phyloP scores from a whole-genome alignment of 768 basidiomycete species.

The Kwoniella mangroviensis region DNA sequence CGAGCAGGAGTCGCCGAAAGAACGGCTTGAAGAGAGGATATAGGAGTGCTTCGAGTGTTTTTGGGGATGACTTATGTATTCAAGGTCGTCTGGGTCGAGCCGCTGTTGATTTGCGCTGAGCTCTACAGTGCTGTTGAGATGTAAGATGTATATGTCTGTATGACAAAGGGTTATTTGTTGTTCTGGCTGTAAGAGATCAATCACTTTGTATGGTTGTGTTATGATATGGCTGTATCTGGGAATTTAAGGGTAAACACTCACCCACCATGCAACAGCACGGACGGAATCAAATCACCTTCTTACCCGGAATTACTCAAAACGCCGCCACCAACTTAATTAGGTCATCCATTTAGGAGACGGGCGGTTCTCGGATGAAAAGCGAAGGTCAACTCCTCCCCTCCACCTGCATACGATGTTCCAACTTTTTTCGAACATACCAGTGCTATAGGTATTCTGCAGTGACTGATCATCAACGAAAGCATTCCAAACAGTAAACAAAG shows the following conservation, averaged over 20 bases:
- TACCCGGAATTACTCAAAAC: constrained; percentile 16
- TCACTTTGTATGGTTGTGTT: background rate
- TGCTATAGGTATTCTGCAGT: background rate
- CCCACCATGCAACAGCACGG: background rate
- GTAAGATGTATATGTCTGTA: background rate
- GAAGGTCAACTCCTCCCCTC: background rate
- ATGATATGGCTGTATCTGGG: background rate
- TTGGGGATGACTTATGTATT: no score
- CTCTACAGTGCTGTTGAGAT: background rate
- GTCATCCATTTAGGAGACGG: background rate
- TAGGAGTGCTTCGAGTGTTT: background rate
- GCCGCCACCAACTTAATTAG: constrained; percentile 1
- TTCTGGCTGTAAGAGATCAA: background rate
- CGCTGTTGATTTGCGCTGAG: background rate
- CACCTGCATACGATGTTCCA: background rate
- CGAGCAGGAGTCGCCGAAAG: constrained; percentile 2
- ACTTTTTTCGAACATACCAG: constrained; percentile 10
- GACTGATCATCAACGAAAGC: background rate
- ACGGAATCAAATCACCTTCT: constrained; percentile 5
- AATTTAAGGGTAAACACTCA: constrained; percentile 2
- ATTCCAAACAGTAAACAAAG: background rate
- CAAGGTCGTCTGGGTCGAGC: no score
- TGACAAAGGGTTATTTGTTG: background rate
- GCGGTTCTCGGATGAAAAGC: constrained; percentile 13
- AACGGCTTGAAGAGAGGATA: background rate